A percentile compares a stretch with the other conserved stretches of the same genome.
Conservation (phyloP, 441 rosid species). For the Aleurites moluccanus region DNA sequence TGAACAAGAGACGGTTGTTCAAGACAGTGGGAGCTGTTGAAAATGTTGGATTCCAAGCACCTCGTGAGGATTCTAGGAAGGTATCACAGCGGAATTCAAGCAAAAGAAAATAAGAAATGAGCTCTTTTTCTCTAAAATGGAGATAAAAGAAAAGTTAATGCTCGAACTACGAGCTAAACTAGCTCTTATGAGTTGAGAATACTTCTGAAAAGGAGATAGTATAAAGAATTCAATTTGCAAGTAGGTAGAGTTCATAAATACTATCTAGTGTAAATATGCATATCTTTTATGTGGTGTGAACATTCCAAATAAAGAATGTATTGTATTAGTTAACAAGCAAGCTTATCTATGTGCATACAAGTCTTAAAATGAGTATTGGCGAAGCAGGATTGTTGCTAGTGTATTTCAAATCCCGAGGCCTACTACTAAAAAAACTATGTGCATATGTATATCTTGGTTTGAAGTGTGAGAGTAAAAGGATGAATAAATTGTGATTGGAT, state of each 20-base stretch:
- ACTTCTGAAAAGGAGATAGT: not conserved
- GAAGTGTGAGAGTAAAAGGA: not conserved
- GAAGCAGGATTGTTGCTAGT: too few relatives aligned
- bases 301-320: not conserved
- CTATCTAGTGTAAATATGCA: constrained; percentile 12
- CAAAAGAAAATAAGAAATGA: constrained; percentile 33
- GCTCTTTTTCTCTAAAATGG: not conserved
- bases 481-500: not conserved
- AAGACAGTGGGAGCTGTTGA: constrained; percentile 81
- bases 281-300: not conserved
- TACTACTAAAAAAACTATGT: too few relatives aligned
- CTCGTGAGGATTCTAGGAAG: constrained; percentile 38
- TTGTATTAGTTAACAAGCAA: not conserved
- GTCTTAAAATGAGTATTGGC: too few relatives aligned
- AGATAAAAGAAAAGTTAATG: not conserved
- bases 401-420: too few relatives aligned
- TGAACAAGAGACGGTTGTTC: constrained; percentile 53
- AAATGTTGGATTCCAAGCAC: constrained; percentile 65
- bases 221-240: not conserved
- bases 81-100: constrained; percentile 23
- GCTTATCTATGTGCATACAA: not conserved
- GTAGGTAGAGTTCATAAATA: not conserved
- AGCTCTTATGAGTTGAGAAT: not conserved
- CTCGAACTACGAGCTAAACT: not conserved
- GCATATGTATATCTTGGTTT: not conserved